Percentiles rank a stretch among this genome's conserved stretches.
These are phyloP conservation scores for Diutina rugosa DNA, from an alignment of 1,139 yeast species.

Conservation along the genomic window DNA sequence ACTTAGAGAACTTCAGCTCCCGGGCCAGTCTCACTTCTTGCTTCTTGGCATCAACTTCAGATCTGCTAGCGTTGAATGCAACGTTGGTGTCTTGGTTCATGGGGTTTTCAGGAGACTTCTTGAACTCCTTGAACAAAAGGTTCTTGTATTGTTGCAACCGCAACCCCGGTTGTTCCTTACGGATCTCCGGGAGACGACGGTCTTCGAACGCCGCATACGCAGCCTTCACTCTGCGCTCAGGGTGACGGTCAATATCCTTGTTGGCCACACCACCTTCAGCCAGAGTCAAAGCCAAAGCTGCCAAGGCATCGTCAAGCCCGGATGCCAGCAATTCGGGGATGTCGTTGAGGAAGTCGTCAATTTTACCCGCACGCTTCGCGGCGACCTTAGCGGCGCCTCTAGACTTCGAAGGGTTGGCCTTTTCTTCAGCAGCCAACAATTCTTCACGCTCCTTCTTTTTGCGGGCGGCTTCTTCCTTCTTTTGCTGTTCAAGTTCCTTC, in stretches of 20 bases:
- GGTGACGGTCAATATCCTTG: conserved; percentile 72
- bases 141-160: conserved; percentile 71
- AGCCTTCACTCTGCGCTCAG: conserved; percentile 81
- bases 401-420: conserved; percentile 47
- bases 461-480: conserved; percentile 50
- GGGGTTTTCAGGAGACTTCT: conserved; percentile 71
- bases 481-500: conserved; percentile 49
- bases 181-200: conserved; percentile 56
- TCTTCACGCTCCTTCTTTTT: conserved; percentile 56
- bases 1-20: conserved; percentile 21
- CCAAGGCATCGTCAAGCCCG: conserved; percentile 69
- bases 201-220: conserved; percentile 67
- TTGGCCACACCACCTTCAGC: conserved; percentile 40
- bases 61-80: conserved; percentile 46
- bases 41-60: conserved; percentile 41
- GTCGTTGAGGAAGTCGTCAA: conserved; percentile 39
- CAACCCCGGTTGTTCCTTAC: conserved; percentile 70
- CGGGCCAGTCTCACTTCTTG: conserved; percentile 35
- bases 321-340: conserved; percentile 52
- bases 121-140: conserved; percentile 65
- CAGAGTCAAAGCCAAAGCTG: conserved; percentile 56
- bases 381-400: conserved; percentile 68
- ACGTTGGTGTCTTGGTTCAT: conserved; percentile 67
- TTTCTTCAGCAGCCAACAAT: conserved; percentile 51
- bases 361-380: conserved; percentile 47